These are phyloP conservation scores for Brettanomyces sp. DNA, from an alignment of 805 yeast species.

Conservation along the genomic window DNA sequence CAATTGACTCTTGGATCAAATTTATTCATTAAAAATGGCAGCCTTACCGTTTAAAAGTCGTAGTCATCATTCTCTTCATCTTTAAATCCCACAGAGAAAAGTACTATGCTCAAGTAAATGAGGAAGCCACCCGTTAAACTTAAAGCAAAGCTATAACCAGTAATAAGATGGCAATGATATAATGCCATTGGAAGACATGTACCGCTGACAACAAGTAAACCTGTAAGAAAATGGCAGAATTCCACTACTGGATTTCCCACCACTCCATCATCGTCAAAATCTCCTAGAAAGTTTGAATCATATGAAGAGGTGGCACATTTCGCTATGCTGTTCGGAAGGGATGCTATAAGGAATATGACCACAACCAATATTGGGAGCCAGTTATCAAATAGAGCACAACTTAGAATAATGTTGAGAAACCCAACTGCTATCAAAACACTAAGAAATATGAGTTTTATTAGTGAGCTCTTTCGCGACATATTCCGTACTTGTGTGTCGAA, in stretches of 20 bases:
- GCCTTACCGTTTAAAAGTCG: neutral
- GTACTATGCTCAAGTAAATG: conserved; percentile 73
- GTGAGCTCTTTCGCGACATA: conserved; percentile 33
- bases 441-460: conserved; percentile 66
- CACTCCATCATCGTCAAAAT: conserved; percentile 12
- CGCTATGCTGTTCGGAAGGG: conserved; percentile 26
- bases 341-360: conserved; percentile 25
- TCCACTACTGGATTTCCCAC: conserved; percentile 17
- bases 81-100: conserved; percentile 71
- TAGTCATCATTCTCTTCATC: conserved; percentile 34
- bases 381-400: conserved; percentile 79
- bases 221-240: conserved; percentile 24
- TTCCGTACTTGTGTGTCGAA: too few relatives aligned
- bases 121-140: conserved; percentile 77
- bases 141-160: conserved; percentile 34
- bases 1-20: too few relatives aligned
- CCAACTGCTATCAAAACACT: conserved; percentile 80
- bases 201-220: conserved; percentile 26
- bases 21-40: neutral
- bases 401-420: conserved; percentile 74
- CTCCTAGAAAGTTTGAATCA: conserved; percentile 3
- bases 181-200: conserved; percentile 23
- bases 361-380: conserved; percentile 81
- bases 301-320: conserved; percentile 8
- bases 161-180: conserved; percentile 21